Conservation (phyloP, 1,284 basidiomycete genomes). For the Moniliophthora roreri region DNA sequence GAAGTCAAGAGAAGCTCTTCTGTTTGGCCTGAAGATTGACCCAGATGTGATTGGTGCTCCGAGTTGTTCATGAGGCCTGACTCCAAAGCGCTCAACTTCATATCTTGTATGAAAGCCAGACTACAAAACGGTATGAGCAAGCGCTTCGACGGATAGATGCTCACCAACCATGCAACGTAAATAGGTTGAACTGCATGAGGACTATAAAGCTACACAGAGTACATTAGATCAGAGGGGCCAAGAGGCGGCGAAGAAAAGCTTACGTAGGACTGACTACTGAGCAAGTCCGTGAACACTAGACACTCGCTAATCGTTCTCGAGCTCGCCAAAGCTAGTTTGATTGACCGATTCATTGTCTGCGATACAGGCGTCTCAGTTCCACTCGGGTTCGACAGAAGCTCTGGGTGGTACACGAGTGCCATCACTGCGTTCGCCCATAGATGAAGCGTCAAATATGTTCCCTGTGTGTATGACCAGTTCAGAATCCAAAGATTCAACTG, state of each 20-base stretch:
- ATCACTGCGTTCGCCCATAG: slow-evolving; percentile 38
- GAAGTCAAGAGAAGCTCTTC: slow-evolving; percentile 33
- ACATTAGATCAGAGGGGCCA: slow-evolving; percentile 1
- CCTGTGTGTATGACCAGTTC: slow-evolving; percentile 4
- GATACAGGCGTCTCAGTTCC: slow-evolving; percentile 38
- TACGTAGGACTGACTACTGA: slow-evolving; percentile 30
- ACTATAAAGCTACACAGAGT: slow-evolving; percentile 19
- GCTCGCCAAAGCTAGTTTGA: slow-evolving; percentile 33
- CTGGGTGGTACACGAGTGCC: slow-evolving; percentile 39
- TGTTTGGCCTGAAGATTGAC: slow-evolving; percentile 8
- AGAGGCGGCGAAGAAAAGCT: slow-evolving; percentile 12
- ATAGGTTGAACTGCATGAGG: slow-evolving; percentile 32
- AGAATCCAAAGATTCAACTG: neutral
- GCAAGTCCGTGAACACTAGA: slow-evolving; percentile 31
- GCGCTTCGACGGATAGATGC: neutral
- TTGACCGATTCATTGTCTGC: slow-evolving; percentile 31
- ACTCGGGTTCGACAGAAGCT: slow-evolving; percentile 32
- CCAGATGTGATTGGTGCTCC: neutral
- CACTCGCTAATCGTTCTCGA: slow-evolving; percentile 39
- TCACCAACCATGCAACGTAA: slow-evolving; percentile 29
- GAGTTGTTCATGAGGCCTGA: neutral
- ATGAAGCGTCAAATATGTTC: slow-evolving; percentile 23
- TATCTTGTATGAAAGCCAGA: slow-evolving; percentile 37
- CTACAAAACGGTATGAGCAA: slow-evolving; percentile 14
- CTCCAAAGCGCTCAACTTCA: slow-evolving; percentile 25